Evolutionary conservation across 306 rosid species (phyloP).

Genomic region (Acacia acuminata): DNA sequence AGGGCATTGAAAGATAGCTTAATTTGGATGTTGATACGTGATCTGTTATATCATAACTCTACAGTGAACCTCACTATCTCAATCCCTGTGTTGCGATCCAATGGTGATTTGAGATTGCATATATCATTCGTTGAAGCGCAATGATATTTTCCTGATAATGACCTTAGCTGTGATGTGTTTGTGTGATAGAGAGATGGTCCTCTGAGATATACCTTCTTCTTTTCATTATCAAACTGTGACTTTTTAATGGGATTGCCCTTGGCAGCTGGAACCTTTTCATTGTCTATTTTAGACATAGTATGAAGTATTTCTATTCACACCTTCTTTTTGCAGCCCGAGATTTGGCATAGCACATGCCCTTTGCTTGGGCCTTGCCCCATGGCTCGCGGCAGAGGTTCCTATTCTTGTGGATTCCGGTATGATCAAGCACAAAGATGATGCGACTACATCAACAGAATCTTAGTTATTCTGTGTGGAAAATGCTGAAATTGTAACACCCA

Average conservation of each 20-base stretch:
- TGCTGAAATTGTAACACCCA: conserved; percentile 42
- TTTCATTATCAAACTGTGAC: neutral
- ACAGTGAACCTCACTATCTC: neutral
- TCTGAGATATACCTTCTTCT: neutral
- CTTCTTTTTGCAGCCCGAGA: conserved; percentile 79
- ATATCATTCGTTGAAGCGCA: neutral
- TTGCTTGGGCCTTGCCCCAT: conserved; percentile 98
- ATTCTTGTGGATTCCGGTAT: conserved; percentile 97
- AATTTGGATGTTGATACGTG: neutral
- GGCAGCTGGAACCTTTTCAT: neutral
- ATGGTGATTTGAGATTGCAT: conserved; percentile 10
- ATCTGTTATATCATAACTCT: conserved; percentile 17
- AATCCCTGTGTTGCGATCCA: neutral
- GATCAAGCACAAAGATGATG: conserved; percentile 97
- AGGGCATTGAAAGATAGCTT: neutral
- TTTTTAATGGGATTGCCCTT: conserved; percentile 4
- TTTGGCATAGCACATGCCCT: conserved; percentile 98
- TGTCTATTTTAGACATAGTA: conserved; percentile 9
- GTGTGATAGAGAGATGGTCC: neutral
- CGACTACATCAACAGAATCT: conserved; percentile 72
- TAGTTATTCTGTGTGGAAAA: conserved; percentile 40
- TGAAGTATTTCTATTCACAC: conserved; percentile 16
- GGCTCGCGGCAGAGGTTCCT: conserved; percentile 99
- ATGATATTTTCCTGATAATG: neutral
- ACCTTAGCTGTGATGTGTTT: neutral